These are phyloP conservation scores for Seiridium unicorne DNA, from an alignment of 2,329 filamentous ascomycete genomes.

Conservation along the genomic window DNA sequence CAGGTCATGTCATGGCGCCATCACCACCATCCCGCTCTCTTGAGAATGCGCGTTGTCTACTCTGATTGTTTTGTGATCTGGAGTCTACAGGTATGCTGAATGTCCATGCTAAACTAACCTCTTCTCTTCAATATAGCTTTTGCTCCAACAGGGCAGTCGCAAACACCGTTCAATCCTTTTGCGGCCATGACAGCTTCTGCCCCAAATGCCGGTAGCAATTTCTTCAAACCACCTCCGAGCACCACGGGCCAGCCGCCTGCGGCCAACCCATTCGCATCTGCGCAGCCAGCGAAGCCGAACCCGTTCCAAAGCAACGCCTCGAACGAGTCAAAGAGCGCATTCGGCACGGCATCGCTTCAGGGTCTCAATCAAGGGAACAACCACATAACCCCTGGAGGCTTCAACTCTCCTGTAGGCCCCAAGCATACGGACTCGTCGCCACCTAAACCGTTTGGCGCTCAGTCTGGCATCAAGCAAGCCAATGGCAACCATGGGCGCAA, in stretches of 20 bases:
- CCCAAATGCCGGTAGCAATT: neutral
- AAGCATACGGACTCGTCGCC: neutral
- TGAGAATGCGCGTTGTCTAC: neutral
- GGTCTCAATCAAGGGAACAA: neutral
- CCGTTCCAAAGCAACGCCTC: neutral
- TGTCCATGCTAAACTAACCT: constrained; percentile 5
- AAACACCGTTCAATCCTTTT: constrained; percentile 9
- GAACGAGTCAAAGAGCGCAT: neutral
- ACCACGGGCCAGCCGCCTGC: neutral
- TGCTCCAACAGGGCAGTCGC: constrained; percentile 1
- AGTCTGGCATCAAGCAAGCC: neutral
- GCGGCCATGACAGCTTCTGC: neutral
- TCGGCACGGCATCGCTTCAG: neutral
- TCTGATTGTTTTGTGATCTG: neutral
- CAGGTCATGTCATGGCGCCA: no score
- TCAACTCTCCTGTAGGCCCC: neutral
- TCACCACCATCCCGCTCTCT: no score
- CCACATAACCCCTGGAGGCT: neutral
- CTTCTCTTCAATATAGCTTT: constrained; percentile 9
- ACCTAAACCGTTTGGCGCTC: neutral
- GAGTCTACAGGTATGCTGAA: neutral
- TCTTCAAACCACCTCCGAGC: constrained; percentile 4
- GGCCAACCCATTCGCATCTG: constrained; percentile 1
- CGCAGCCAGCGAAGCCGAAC: neutral
- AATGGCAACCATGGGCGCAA: neutral